Percentiles rank a stretch among this genome's conserved stretches.
Evolutionary conservation across 108 stramenopile genomes (phyloP).

Genomic region (Cylindrotheca closterium): DNA sequence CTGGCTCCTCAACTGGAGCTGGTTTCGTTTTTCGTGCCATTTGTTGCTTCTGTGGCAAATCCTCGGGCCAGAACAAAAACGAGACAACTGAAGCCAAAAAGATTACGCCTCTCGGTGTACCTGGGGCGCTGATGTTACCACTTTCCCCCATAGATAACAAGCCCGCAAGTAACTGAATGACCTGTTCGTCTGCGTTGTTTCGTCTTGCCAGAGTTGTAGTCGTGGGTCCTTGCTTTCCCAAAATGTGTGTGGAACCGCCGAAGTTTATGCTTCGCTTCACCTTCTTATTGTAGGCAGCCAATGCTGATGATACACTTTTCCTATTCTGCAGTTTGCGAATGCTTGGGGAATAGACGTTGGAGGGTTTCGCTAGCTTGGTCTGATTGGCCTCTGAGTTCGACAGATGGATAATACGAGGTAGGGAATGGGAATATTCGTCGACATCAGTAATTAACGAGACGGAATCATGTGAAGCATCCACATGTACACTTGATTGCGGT

Average conservation of each 20-base stretch:
- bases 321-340: not conserved
- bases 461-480: no score
- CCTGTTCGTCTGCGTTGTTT: no score
- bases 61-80: not conserved
- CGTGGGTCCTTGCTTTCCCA: no score
- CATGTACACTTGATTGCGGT: no score
- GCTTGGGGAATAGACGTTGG: not conserved
- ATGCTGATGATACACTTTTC: not conserved
- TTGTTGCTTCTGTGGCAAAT: not conserved
- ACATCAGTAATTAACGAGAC: no score
- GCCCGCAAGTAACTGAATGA: not conserved
- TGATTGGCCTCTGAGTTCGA: not conserved
- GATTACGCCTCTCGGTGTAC: not conserved
- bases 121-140: not conserved
- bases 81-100: not conserved
- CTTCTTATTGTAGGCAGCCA: not conserved
- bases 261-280: not conserved
- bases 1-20: constrained; percentile 4
- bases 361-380: not conserved
- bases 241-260: not conserved
- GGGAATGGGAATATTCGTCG: no score
- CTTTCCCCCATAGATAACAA: not conserved
- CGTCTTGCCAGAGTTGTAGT: no score
- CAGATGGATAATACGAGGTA: no score
- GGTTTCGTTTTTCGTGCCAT: not conserved